Base-by-base conservation (phyloP, 495 filamentous ascomycete genomes). In the Aspergillus panamensis region DNA sequence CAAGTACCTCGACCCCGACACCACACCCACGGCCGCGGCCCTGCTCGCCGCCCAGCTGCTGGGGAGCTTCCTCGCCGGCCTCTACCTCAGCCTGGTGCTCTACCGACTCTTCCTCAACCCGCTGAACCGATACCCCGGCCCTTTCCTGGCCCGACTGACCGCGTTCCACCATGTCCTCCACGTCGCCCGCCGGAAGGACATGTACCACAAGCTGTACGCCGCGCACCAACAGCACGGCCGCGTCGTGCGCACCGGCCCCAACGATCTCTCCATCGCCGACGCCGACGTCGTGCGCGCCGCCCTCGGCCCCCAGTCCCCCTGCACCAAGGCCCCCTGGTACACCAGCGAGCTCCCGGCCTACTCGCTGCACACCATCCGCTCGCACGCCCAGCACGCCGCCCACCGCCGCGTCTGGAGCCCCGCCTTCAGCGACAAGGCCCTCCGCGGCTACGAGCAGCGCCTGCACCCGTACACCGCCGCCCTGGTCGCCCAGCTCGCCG, bases 291-390 rank as follows among this genome's bases (percentile, higher is more conserved):
- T 77, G 12, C 29, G 58, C 14, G 47, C 60, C 0, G 68, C 75
- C 17, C 65, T 72, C 45, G 74, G 74, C 0, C 52, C 58, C 1
- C 40, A 62, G 6, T 66, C 70, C 7, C 45, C 51, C n/a, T 76
- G 73, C 53, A 63, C 21, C 8, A 79, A 77, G 57, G 60, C 62
- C 7, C 50, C 64, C 6, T 77, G 64, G 64, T 80, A 80, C 57
- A 70, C 74, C 17, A 49, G 57, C 6, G 55, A 62, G 9, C 25
- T 31, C 0, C 70, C 70, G 1, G 57, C 66, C 8, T 50, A 47
- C 3, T 76, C 74, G 0, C 53, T 80, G 42, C 69, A 75, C 31
- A 65, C 66, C 13, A 58, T 48, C 8, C 67, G 77, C n/a, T 63
- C 69, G 37, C 58, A 51, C 1, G 48, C 51, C 10, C 42, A 52